Conservation (phyloP, 208 protist genomes). For the Leptomonas seymouri region DNA sequence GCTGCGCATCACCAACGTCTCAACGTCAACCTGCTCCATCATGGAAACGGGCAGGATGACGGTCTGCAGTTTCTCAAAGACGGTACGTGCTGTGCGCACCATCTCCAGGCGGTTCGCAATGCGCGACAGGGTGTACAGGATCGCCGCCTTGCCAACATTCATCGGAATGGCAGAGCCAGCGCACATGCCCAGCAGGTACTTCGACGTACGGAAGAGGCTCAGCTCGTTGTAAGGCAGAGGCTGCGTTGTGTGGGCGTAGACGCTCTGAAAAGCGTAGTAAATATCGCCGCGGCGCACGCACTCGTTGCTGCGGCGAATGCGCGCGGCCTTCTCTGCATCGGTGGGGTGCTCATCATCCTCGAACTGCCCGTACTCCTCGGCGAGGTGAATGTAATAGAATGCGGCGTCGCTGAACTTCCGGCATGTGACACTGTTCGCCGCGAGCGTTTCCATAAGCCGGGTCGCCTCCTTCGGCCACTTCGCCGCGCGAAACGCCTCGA, state of each 20-base stretch:
- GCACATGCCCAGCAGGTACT: slow-evolving; percentile 81
- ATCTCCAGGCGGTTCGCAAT: slow-evolving; percentile 86
- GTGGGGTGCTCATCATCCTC: slow-evolving; percentile 65
- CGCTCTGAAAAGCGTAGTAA: slow-evolving; percentile 92
- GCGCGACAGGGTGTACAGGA: slow-evolving; percentile 89
- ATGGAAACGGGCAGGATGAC: slow-evolving; percentile 84
- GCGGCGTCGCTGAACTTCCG: slow-evolving; percentile 89
- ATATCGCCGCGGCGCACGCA: slow-evolving; percentile 86
- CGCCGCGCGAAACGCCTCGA: slow-evolving; percentile 92
- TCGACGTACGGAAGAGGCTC: slow-evolving; percentile 86
- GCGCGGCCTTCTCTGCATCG: slow-evolving; percentile 55
- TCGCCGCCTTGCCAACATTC: slow-evolving; percentile 88
- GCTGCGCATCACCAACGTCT: slow-evolving; percentile 87
- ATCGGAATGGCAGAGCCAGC: slow-evolving; percentile 70
- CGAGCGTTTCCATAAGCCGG: slow-evolving; percentile 92
- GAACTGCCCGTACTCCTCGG: slow-evolving; percentile 76
- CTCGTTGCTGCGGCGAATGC: slow-evolving; percentile 80
- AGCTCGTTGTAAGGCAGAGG: slow-evolving; percentile 89
- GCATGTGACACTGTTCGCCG: slow-evolving; percentile 93
- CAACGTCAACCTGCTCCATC: slow-evolving; percentile 91
- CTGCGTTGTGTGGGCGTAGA: slow-evolving; percentile 89
- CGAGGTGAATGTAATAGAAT: slow-evolving; percentile 93
- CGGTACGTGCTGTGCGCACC: slow-evolving; percentile 86
- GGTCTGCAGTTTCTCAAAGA: slow-evolving; percentile 89
- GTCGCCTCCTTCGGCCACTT: slow-evolving; percentile 91